Evolutionary conservation across 2,329 filamentous ascomycete species (phyloP), one percentile per base, ranked within the genome.

Genomic region (Fusarium drepaniforme): DNA sequence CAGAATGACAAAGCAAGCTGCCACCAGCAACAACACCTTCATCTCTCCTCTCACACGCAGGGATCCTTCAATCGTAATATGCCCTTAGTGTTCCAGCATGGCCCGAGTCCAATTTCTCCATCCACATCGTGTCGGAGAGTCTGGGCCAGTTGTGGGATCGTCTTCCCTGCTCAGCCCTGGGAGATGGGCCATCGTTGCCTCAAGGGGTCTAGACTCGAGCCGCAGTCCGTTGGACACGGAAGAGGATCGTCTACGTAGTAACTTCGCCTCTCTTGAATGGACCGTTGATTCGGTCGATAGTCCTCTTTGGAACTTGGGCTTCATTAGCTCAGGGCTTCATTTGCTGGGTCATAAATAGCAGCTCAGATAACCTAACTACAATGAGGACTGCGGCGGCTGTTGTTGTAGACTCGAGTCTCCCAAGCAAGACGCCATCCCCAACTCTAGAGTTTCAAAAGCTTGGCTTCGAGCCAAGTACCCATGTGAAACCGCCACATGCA

Each of bases 81-180:
- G 33, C 30, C 16, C 51, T 21, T 28, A 57, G 21, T 38, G 60
- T 37, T 33, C 44, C 21, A 16, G 6, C 44, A 11, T 5, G 5
- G 5, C 25, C 46, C 8, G 13, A 13, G 21, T 40, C 56, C 44
- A 40, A 23, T n/a, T 25, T 40, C 42, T 66, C 18, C 38, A 66
- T 61, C n/a, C 56, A 38, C 42, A 40, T 53, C 23, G 33, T 61
- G 21, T 28, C 21, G 37, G 18, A 53, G 61, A 16, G 30, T 46
- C 33, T 56, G 15, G n/a, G n/a, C 13, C 49, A 21, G 28, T n/a
- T 56, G 49, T 23, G 56, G 66, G 66, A 67, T 64, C 51, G 9
- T 16, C 38, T 35, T 64, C 65, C 46, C 61, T 67, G 65, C 42
- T 66, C 61, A 68, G 66, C 61, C 59, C 46, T 70, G 58, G 30